Conservation (phyloP, 2,329 filamentous ascomycete genomes). For the Zymoseptoria pseudotritici region DNA sequence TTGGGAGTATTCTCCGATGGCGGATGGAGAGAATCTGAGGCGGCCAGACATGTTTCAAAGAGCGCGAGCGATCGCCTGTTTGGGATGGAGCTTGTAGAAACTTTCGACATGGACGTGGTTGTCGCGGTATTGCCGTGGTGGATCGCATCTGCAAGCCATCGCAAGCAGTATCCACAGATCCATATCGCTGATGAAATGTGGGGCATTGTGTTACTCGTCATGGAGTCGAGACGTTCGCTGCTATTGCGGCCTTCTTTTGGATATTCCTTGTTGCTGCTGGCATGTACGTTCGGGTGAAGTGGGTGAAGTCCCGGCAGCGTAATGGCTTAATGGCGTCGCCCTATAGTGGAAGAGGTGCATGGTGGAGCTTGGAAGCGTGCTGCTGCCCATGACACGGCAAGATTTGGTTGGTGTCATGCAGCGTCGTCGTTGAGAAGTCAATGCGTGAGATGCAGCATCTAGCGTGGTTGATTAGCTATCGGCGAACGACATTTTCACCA, state of each 20-base stretch:
- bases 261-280: not conserved
- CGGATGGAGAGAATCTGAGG: not conserved
- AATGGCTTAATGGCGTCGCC: not conserved
- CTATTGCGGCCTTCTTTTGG: not conserved
- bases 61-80: not conserved
- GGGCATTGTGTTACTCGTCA: not conserved
- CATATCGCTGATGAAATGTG: not conserved
- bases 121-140: not conserved
- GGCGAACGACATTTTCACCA: not conserved
- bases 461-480: not conserved
- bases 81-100: not conserved
- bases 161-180: not conserved
- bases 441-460: not conserved
- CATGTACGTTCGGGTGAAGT: not conserved
- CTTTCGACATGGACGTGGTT: not conserved
- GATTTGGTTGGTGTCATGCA: not conserved
- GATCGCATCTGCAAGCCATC: not conserved
- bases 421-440: not conserved
- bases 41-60: not conserved
- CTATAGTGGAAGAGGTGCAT: not conserved
- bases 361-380: not conserved
- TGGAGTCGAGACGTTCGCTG: not conserved
- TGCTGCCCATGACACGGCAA: not conserved
- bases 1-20: not conserved
- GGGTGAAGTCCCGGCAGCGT: not conserved